These are phyloP conservation scores for Clarkia xantiana DNA, from an alignment of 345 rosid genomes.

Conservation along the genomic window DNA sequence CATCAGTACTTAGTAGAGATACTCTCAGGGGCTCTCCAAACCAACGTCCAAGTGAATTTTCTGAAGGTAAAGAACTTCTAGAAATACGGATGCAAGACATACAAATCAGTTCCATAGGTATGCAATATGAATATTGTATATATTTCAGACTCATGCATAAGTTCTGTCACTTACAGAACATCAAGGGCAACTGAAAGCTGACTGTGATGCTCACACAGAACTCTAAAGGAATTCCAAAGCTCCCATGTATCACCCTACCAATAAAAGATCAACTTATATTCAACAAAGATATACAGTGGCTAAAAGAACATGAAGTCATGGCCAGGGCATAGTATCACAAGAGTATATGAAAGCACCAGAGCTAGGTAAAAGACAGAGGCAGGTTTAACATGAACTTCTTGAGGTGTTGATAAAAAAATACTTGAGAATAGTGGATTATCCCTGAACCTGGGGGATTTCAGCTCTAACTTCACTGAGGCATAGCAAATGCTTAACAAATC, in stretches of 20 bases:
- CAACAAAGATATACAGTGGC: neutral
- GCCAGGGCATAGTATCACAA: too few species aligned
- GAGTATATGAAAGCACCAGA: too few species aligned
- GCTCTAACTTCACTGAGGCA: too few species aligned
- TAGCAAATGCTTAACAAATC: too few species aligned
- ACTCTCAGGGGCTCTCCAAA: constrained; percentile 62
- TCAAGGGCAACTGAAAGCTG: constrained; percentile 80
- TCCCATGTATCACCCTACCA: constrained; percentile 87
- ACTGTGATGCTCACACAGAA: constrained; percentile 83
- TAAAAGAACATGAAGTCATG: too few species aligned
- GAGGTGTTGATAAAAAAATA: too few species aligned
- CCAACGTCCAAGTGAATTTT: constrained; percentile 63
- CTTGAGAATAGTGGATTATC: too few species aligned
- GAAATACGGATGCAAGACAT: constrained; percentile 6
- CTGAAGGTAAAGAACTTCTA: constrained; percentile 51
- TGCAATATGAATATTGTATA: neutral
- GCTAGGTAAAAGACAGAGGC: too few species aligned
- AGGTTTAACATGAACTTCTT: too few species aligned
- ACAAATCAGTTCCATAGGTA: neutral
- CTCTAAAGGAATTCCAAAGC: constrained; percentile 82
- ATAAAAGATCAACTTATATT: constrained; percentile 5
- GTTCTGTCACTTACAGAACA: constrained; percentile 46
- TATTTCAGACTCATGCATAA: too few species aligned
- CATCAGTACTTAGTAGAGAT: constrained; percentile 67
- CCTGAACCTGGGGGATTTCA: too few species aligned